Base-by-base conservation (phyloP, 2,329 filamentous ascomycete genomes). In the Diaporthe nobilis region DNA sequence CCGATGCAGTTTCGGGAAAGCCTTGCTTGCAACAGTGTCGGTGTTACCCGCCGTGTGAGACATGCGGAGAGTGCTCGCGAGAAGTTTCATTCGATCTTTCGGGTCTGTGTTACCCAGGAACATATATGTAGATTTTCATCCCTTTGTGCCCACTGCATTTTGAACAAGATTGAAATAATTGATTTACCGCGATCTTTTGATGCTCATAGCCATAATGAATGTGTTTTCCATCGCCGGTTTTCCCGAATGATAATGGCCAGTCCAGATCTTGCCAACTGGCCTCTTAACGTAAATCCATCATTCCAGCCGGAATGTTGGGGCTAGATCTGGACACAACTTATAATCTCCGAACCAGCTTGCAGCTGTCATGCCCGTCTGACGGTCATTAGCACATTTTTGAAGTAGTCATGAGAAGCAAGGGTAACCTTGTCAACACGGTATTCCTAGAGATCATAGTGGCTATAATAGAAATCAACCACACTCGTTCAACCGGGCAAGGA, bases 11-110 rank as follows among this genome's bases (percentile, higher is more conserved):
- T 42, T 70, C 49, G 65, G 65, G 49, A 70, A 39, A 15, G 34
- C 13, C 5, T 55, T 17, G n/a, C 34, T 28, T 55, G 65, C 49
- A 25, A 70, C 65, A 22, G 28, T 13, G 5, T 42, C n/a, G 60
- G 47, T 70, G 34, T 31, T 70, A 42, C n/a, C 49, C 25, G n/a
- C 34, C 17, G 34, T 12, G 34, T 42, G 65, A 70, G 49, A 70
- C 65, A 42, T 31, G 3, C n/a, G 34, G n/a, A 22, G 13, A 31
- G 65, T 28, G 34, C 65, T 22, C 34, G 20, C 34, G 37, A 34
- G 49, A 37, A 53, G 65, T 55, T 70, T 70, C 65, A 51, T 42
- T 55, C 20, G 65, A 55, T 42, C 65, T 70, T 70, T 55, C 20
- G 5, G 15, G 49, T 70, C 65, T 10, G n/a, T 31, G 34, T 51